Conservation (phyloP, 805 yeast genomes). For the Cyberlindnera mississippiensis region DNA sequence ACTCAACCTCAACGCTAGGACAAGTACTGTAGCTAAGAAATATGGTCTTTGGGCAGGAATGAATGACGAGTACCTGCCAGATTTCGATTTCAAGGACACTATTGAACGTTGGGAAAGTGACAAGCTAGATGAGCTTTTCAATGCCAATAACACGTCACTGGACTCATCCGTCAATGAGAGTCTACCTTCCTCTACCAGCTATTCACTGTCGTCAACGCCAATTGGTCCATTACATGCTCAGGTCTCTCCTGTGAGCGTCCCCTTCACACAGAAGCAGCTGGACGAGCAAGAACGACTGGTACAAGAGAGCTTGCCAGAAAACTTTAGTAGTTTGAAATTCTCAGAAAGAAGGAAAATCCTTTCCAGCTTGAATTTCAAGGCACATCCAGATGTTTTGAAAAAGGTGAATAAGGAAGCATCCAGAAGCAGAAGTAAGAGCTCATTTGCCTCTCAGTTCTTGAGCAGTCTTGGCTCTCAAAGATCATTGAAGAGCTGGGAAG, state of each 20-base stretch:
- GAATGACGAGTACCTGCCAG: slow-evolving; percentile 77
- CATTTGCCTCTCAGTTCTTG: slow-evolving; percentile 29
- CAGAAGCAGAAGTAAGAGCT: slow-evolving; percentile 18
- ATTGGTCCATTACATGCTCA: slow-evolving; percentile 31
- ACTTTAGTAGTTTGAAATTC: slow-evolving; percentile 54
- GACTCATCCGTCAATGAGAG: slow-evolving; percentile 15
- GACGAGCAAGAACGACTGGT: slow-evolving; percentile 28
- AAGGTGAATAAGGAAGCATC: slow-evolving; percentile 27
- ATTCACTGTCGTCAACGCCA: slow-evolving; percentile 19
- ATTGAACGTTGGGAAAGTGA: slow-evolving; percentile 41
- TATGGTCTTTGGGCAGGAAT: slow-evolving; percentile 37
- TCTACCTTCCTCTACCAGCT: slow-evolving; percentile 15
- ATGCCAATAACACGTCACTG: slow-evolving; percentile 9
- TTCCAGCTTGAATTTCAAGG: slow-evolving; percentile 33
- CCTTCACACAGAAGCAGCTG: slow-evolving; percentile 21
- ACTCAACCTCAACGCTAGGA: neutral
- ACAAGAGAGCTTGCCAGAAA: slow-evolving; percentile 40
- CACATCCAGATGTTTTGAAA: slow-evolving; percentile 28
- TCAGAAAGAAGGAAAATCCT: slow-evolving; percentile 50
- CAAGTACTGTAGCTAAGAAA: slow-evolving; percentile 1
- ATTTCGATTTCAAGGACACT: slow-evolving; percentile 52
- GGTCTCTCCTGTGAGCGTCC: slow-evolving; percentile 35
- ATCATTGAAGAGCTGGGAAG: slow-evolving; percentile 42
- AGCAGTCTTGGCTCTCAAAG: slow-evolving; percentile 12
- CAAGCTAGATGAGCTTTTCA: slow-evolving; percentile 16